Evolutionary conservation across 148 eudicot genomes (phyloP).

Genomic region (Persicaria tinctoria): DNA sequence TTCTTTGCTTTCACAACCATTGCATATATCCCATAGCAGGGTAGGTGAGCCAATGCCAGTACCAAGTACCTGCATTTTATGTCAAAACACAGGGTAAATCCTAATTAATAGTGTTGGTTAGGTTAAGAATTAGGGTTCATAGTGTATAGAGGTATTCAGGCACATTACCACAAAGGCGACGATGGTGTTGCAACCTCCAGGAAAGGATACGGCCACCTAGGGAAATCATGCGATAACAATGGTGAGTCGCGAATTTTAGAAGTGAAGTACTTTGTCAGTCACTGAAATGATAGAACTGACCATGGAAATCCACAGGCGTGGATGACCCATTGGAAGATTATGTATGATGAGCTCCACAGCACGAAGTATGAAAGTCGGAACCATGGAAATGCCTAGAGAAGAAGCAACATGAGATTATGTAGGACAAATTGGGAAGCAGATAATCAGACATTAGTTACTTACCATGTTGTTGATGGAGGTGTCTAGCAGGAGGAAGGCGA

Average conservation of each 20-base stretch:
- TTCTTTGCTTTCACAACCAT: conserved; percentile 39
- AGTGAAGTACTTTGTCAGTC: background rate
- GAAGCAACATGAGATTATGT: background rate
- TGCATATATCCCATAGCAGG: conserved; percentile 53
- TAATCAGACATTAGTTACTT: conserved; percentile 17
- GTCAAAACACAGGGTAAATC: background rate
- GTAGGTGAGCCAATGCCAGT: conserved; percentile 48
- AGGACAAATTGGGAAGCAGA: background rate
- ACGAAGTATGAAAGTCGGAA: conserved; percentile 62
- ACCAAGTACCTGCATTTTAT: conserved; percentile 33
- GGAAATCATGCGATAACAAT: background rate
- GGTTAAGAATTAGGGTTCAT: background rate
- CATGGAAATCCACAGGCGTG: conserved; percentile 52
- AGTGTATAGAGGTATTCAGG: background rate
- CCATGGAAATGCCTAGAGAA: conserved; percentile 53
- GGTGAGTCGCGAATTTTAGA: background rate
- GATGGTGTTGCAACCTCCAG: conserved; percentile 45
- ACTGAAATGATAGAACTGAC: conserved; percentile 19
- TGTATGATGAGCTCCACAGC: conserved; percentile 59
- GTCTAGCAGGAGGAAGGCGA: conserved; percentile 55
- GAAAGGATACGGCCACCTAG: conserved; percentile 77
- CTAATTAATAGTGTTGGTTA: background rate
- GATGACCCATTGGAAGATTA: conserved; percentile 55
- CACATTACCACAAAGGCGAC: conserved; percentile 52
- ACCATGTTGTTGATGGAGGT: conserved; percentile 55